Conservation (phyloP, 129 eudicot genomes). For the Scalesia atractyloides region DNA sequence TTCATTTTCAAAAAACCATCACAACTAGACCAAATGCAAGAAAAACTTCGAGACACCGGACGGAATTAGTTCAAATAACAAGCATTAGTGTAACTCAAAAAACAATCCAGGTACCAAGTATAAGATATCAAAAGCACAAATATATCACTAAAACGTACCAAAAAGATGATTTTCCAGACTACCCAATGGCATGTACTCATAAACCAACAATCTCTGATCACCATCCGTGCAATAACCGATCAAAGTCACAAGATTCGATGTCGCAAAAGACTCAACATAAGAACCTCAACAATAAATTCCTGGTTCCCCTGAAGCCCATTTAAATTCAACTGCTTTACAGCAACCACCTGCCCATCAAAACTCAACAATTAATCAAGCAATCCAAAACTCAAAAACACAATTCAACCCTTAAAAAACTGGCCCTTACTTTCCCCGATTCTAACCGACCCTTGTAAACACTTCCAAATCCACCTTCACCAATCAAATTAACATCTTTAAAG, state of each 20-base stretch:
- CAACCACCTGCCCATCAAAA: slow-evolving; percentile 63
- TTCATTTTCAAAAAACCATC: neutral
- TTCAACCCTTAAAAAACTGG: neutral
- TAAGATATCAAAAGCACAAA: neutral
- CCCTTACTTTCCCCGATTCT: slow-evolving; percentile 66
- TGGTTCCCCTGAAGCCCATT: slow-evolving; percentile 80
- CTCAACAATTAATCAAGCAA: slow-evolving; percentile 14
- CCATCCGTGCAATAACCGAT: slow-evolving; percentile 91
- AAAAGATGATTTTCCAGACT: slow-evolving; percentile 88
- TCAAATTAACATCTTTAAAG: slow-evolving; percentile 72
- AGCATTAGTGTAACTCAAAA: slow-evolving; percentile 4
- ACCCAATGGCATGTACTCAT: slow-evolving; percentile 89
- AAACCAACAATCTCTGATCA: slow-evolving; percentile 82
- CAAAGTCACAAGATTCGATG: slow-evolving; percentile 87
- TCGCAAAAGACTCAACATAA: slow-evolving; percentile 81
- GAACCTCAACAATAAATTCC: slow-evolving; percentile 88
- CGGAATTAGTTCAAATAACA: neutral
- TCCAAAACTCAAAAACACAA: neutral
- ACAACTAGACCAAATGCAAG: neutral
- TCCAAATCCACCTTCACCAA: slow-evolving; percentile 96
- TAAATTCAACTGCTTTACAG: slow-evolving; percentile 76
- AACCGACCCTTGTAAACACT: slow-evolving; percentile 87
- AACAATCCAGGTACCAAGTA: neutral
- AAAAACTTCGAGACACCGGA: neutral
- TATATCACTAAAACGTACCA: slow-evolving; percentile 44